Base-by-base conservation (phyloP, 2,329 filamentous ascomycete genomes). In the Chaetomiaceae sp. region DNA sequence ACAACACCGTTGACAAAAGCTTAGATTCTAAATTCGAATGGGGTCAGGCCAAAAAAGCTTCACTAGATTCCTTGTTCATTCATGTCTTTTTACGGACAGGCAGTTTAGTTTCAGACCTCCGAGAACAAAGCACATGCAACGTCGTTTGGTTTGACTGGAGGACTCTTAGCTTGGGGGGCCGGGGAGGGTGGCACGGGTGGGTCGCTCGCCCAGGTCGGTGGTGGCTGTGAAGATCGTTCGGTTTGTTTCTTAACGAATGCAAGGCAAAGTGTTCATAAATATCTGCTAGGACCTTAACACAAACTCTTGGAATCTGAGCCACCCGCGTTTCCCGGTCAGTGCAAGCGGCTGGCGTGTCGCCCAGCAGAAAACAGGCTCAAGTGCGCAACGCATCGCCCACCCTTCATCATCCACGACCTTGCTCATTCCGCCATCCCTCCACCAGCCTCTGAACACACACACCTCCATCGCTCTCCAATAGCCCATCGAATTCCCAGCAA, bases 331-430 rank as follows among this genome's bases (percentile, higher is more conserved):
- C 55, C 54, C 16, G 47, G 31, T 27, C 54, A 43, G n/a, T 50
- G 45, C 48, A 53, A 13, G 25, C 6, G 25, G 30, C 54, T 60
- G 57, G 50, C 51, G 55, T 57, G 54, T 57, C 51, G 52, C 54
- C 54, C 55, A n/a, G 46, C 50, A 49, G 53, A 60, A 58, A 59
- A 54, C 58, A 54, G 57, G 59, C 57, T 53, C 56, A 55, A 51
- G 55, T 49, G 50, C 55, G 45, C 51, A 57, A 51, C 55, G 53
- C 50, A n/a, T n/a, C n/a, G n/a, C n/a, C n/a, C n/a, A n/a, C n/a
- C 46, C 48, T 44, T 48, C 47, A 42, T 43, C 45, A n/a, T n/a
- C n/a, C 44, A 53, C 53, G 48, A 46, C 55, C 52, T 54, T 34
- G 35, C 44, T 50, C 59, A 51, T 51, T 55, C 53, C 50, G 50